Evolutionary conservation across 495 filamentous ascomycete species (phyloP), one percentile per base, ranked within the genome.

Genomic region (Hypoxylon perforatum): DNA sequence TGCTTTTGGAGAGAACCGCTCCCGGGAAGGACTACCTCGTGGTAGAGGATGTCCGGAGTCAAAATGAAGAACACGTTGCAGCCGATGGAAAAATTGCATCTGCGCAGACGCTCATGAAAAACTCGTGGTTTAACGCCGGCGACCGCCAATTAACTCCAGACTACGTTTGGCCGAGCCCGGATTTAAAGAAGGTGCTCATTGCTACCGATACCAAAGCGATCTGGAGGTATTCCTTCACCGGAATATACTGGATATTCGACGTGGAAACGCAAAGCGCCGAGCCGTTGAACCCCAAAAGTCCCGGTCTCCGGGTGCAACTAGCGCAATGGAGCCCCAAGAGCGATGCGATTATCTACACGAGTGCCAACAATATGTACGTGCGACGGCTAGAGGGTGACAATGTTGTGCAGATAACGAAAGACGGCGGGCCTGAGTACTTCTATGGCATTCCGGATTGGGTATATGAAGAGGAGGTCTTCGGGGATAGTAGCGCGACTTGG

Each of bases 401-500:
- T 49, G 86, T 93, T 12, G 84, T 81, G 4, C 87, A 88, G 60
- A 89, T 99, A 60, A 99, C 95, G 12, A 89, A 80, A 61, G 93
- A 98, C 74, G 95, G 95, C 38, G 91, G 94, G 0, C 76, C 82
- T 1, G 86, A 98, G 60, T 85, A 95, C 14, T 98, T 99, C 81
- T 96, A 98, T 69, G 95, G 95, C 18, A 87, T 97, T n/a, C 95
- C 95, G 0, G 95, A 99, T 76, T 99, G 95, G 95, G 95, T 99
- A 0, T 99, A 97, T 67, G 95, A 99, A 73, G 95, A 99, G 73
- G 95, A 99, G 76, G 94, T 99, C 5, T 91, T 98, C 65, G 64
- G 79, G 1, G 88, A 87, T 2, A 91, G 92, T 67, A 93, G 85
- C 49, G 96, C 90, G 6, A 94, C 94, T 0, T 98, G 95, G 95